These are phyloP conservation scores for Spergularia bocconei DNA, from an alignment of 148 eudicot genomes.

Conservation along the genomic window DNA sequence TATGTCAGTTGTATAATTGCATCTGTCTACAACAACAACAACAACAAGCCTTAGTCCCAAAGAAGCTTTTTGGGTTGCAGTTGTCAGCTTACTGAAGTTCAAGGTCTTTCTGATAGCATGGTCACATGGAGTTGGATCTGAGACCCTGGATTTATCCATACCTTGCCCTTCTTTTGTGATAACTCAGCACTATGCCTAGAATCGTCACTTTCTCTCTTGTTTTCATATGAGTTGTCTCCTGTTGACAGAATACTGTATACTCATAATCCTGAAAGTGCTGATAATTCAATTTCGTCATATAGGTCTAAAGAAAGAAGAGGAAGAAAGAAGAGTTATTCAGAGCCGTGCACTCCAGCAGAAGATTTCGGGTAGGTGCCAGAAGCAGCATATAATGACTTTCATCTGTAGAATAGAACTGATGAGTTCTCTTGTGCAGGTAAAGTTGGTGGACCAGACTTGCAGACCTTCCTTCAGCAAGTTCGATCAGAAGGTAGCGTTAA, in stretches of 20 bases:
- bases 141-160: too few species aligned
- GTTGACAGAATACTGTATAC: background rate
- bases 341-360: slow-evolving; percentile 30
- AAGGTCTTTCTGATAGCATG: background rate
- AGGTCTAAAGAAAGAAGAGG: slow-evolving; percentile 94
- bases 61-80: too few species aligned
- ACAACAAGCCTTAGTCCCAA: too few species aligned
- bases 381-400: slow-evolving; percentile 11
- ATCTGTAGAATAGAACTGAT: slow-evolving; percentile 14
- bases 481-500: slow-evolving; percentile 59
- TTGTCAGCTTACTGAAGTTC: too few species aligned
- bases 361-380: slow-evolving; percentile 43
- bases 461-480: slow-evolving; percentile 74
- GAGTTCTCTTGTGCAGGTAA: slow-evolving; percentile 44
- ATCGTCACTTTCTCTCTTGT: background rate
- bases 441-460: slow-evolving; percentile 75
- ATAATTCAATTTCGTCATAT: slow-evolving; percentile 4
- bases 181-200: background rate
- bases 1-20: background rate
- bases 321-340: slow-evolving; percentile 62
- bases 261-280: background rate
- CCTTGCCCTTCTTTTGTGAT: background rate
- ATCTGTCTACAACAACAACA: background rate
- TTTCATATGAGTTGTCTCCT: background rate
- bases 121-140: background rate